These are phyloP conservation scores for Aristolochia californica DNA, from an alignment of 164 flowering plant species.

Conservation along the genomic window DNA sequence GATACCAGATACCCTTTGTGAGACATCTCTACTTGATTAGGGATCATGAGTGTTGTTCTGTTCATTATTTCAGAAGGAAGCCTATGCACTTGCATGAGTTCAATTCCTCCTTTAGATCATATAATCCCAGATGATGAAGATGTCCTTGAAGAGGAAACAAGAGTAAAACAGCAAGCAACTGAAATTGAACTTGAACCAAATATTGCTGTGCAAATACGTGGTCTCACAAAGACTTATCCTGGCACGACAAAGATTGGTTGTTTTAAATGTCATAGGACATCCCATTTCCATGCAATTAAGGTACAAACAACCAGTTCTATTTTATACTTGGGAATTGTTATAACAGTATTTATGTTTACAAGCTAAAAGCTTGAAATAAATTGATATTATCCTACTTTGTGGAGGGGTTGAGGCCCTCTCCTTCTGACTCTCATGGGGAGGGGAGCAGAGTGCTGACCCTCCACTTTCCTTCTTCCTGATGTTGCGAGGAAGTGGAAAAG, in stretches of 20 bases:
- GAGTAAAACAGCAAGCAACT: slow-evolving; percentile 48
- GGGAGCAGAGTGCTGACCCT: too few relatives aligned
- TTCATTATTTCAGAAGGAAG: slow-evolving; percentile 52
- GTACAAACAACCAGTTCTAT: slow-evolving; percentile 19
- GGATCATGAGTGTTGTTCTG: neutral
- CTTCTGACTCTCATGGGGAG: too few relatives aligned
- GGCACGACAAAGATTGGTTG: slow-evolving; percentile 58
- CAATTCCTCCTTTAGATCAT: slow-evolving; percentile 43
- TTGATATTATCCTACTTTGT: too few relatives aligned
- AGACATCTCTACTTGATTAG: slow-evolving; percentile 1
- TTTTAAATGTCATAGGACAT: slow-evolving; percentile 54
- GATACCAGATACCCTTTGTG: slow-evolving; percentile 2
- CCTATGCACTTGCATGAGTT: slow-evolving; percentile 56
- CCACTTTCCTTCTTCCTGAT: too few relatives aligned
- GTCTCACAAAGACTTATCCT: slow-evolving; percentile 76
- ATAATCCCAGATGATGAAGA: slow-evolving; percentile 73
- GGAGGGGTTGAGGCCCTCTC: too few relatives aligned
- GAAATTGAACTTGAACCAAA: slow-evolving; percentile 44
- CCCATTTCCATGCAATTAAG: slow-evolving; percentile 87
- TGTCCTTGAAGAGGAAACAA: slow-evolving; percentile 74
- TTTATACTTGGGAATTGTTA: too few relatives aligned
- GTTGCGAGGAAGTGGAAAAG: too few relatives aligned
- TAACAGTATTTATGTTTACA: too few relatives aligned
- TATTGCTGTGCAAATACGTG: slow-evolving; percentile 86
- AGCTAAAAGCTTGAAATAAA: too few relatives aligned